A percentile compares a stretch with the other conserved stretches of the same genome.
Evolutionary conservation across 1,284 basidiomycete genomes (phyloP).

Genomic region (Puccinia horiana): DNA sequence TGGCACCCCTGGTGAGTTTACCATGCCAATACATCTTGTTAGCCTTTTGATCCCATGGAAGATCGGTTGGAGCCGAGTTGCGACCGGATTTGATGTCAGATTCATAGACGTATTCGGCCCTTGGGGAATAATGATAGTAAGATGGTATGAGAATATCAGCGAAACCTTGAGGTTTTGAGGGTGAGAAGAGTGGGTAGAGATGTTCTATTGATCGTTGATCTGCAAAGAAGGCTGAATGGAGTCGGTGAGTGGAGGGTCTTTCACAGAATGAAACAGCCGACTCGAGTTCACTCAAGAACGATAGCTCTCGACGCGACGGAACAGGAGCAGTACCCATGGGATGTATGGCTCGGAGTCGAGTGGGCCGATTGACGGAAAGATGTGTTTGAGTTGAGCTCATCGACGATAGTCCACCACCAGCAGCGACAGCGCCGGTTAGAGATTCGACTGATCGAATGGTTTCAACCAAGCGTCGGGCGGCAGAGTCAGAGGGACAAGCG

Average conservation of each 20-base stretch:
- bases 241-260: slow-evolving; percentile 76
- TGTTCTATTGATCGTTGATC: slow-evolving; percentile 84
- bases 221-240: slow-evolving; percentile 90
- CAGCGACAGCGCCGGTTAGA: slow-evolving; percentile 37
- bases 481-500: slow-evolving; percentile 76
- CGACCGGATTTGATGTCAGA: slow-evolving; percentile 66
- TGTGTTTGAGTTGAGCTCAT: slow-evolving; percentile 59
- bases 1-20: slow-evolving; percentile 87
- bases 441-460: slow-evolving; percentile 64
- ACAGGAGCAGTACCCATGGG: slow-evolving; percentile 57
- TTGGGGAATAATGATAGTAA: slow-evolving; percentile 87
- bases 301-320: slow-evolving; percentile 64
- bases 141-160: slow-evolving; percentile 86
- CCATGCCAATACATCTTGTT: slow-evolving; percentile 80
- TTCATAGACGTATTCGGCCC: slow-evolving; percentile 79
- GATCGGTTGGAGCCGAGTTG: slow-evolving; percentile 55
- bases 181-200: slow-evolving; percentile 85
- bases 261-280: slow-evolving; percentile 74
- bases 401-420: slow-evolving; percentile 57
- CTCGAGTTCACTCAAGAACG: slow-evolving; percentile 62
- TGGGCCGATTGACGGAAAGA: slow-evolving; percentile 56
- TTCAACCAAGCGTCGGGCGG: slow-evolving; percentile 77
- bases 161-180: slow-evolving; percentile 78
- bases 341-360: slow-evolving; percentile 59
- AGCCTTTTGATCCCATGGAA: slow-evolving; percentile 75